A percentile compares a stretch with the other conserved stretches of the same genome.
Conservation (phyloP, 345 rosid genomes). For the Eucalyptus albens region DNA sequence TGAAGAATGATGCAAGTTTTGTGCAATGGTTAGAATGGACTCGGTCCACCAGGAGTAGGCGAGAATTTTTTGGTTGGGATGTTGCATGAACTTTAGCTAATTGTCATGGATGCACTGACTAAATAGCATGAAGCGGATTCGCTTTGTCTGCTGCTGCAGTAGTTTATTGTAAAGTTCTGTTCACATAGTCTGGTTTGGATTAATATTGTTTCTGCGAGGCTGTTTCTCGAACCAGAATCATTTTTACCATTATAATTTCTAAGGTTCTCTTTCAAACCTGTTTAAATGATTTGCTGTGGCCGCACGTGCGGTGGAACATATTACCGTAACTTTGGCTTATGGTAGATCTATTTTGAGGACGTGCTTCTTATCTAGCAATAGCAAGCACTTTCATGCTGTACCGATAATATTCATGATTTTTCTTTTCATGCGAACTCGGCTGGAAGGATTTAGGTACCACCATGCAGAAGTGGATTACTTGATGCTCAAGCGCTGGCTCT, state of each 20-base stretch:
- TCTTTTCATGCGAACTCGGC: background rate
- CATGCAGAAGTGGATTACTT: background rate
- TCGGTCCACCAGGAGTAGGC: background rate
- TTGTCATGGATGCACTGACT: background rate
- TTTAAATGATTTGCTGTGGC: background rate
- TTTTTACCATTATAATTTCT: background rate
- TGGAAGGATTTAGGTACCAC: background rate
- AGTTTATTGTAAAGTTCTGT: background rate
- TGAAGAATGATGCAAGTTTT: background rate
- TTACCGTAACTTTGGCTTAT: background rate
- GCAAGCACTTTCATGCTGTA: background rate
- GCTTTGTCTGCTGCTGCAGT: background rate
- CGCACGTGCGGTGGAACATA: fast-evolving
- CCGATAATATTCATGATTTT: background rate
- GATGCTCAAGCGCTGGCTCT: background rate
- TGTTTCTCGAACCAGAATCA: background rate
- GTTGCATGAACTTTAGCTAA: background rate
- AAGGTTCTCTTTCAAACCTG: background rate
- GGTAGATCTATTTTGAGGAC: background rate
- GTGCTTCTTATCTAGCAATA: background rate
- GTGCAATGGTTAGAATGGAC: background rate
- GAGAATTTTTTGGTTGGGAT: background rate
- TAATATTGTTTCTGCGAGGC: background rate
- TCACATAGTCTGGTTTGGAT: background rate
- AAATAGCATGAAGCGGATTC: background rate